A percentile compares a stretch with the other conserved stretches of the same genome.
Conservation (phyloP, 345 rosid genomes). For the Gossypium longicalyx region DNA sequence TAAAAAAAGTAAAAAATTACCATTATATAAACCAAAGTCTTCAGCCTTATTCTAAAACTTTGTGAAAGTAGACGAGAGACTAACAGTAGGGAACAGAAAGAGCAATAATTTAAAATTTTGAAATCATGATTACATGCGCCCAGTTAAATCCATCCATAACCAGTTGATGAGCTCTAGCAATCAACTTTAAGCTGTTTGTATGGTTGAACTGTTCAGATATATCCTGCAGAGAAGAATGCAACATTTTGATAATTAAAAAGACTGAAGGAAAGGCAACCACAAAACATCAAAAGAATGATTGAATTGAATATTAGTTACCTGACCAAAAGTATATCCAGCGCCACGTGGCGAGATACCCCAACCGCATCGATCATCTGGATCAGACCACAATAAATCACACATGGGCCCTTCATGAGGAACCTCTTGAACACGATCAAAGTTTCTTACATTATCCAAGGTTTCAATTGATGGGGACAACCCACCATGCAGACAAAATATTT, state of each 20-base stretch:
- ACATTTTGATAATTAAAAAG: constrained; percentile 5
- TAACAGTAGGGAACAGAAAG: neutral
- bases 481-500: constrained; percentile 98
- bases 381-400: constrained; percentile 99
- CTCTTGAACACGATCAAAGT: constrained; percentile 96
- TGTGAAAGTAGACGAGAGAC: neutral
- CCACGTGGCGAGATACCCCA: constrained; percentile 99
- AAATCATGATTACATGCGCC: constrained; percentile 71
- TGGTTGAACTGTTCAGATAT: constrained; percentile 98
- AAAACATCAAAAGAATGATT: neutral
- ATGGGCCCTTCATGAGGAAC: constrained; percentile 99
- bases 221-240: constrained; percentile 46
- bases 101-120: neutral
- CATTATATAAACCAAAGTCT: neutral
- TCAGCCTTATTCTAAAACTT: neutral
- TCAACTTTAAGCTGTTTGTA: constrained; percentile 78
- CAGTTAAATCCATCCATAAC: constrained; percentile 99
- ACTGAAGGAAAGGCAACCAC: neutral
- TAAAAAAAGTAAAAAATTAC: neutral
- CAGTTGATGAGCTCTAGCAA: constrained; percentile 98
- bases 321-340: constrained; percentile 99
- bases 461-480: constrained; percentile 97
- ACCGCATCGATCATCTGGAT: constrained; percentile 96
- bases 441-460: constrained; percentile 91
- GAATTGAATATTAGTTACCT: constrained; percentile 39